Evolutionary conservation across 208 protist genomes (phyloP).

Genomic region (Wallacemonas sp.): DNA sequence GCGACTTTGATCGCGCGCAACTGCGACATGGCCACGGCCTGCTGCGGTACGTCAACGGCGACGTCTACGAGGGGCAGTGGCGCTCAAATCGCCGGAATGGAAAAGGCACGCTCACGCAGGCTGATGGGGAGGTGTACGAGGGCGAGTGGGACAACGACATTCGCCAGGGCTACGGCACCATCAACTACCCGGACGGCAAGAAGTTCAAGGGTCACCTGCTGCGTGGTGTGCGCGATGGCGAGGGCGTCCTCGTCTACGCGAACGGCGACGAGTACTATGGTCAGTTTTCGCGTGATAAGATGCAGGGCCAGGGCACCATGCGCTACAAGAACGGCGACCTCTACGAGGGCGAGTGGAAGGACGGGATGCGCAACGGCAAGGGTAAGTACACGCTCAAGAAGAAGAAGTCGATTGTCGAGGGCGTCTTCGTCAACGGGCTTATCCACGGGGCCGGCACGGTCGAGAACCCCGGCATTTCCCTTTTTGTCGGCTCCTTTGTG

Average conservation of each 20-base stretch:
- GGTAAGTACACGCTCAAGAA: slow-evolving; percentile 84
- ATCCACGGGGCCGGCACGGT: slow-evolving; percentile 83
- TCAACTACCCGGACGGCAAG: slow-evolving; percentile 57
- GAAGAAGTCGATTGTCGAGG: slow-evolving; percentile 68
- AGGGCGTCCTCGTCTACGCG: slow-evolving; percentile 74
- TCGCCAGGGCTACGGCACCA: slow-evolving; percentile 73
- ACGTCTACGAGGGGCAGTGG: slow-evolving; percentile 86
- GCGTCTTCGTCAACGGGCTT: slow-evolving; percentile 82
- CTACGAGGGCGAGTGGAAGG: slow-evolving; percentile 86
- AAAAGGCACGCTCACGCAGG: slow-evolving; percentile 35
- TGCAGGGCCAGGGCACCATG: slow-evolving; percentile 81
- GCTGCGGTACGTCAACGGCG: slow-evolving; percentile 75
- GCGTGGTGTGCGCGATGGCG: slow-evolving; percentile 68
- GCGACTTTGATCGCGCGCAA: slow-evolving; percentile 58
- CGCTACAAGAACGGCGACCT: slow-evolving; percentile 74
- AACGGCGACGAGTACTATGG: slow-evolving; percentile 91
- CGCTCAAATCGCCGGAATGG: slow-evolving; percentile 72
- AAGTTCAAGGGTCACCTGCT: slow-evolving; percentile 76
- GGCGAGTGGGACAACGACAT: slow-evolving; percentile 77
- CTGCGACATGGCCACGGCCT: slow-evolving; percentile 71
- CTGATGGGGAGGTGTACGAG: slow-evolving; percentile 64
- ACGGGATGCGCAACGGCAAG: slow-evolving; percentile 83
- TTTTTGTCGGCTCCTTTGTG: slow-evolving; percentile 79
- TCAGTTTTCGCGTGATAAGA: slow-evolving; percentile 57
- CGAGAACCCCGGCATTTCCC: slow-evolving; percentile 59